Conservation (phyloP, 768 basidiomycete genomes). For the Kwoniella sp. region DNA sequence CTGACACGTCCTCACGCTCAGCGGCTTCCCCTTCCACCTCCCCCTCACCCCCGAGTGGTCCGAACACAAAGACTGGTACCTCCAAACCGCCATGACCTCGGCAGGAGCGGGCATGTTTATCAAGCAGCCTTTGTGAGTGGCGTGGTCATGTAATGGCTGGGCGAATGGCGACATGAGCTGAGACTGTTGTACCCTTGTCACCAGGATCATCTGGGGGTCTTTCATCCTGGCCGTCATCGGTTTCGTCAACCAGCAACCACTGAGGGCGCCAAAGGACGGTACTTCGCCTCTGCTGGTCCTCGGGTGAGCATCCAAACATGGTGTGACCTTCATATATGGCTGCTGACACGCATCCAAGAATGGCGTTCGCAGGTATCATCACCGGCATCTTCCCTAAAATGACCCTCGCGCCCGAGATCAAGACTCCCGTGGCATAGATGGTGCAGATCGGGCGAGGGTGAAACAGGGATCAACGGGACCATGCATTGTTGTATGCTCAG, state of each 20-base stretch:
- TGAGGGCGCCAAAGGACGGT: slow-evolving; percentile 30
- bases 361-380: slow-evolving; percentile 37
- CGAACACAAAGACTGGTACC: slow-evolving; percentile 30
- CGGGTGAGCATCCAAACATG: slow-evolving; percentile 21
- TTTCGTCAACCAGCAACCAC: slow-evolving; percentile 29
- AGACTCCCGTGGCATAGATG: not conserved
- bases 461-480: not conserved
- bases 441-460: too few relatives aligned
- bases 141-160: not conserved
- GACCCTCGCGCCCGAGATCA: slow-evolving; percentile 22
- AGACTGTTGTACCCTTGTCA: slow-evolving; percentile 1
- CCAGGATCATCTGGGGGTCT: slow-evolving; percentile 36
- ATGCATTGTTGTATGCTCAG: too few relatives aligned
- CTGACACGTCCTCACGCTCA: not conserved
- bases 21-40: slow-evolving; percentile 34
- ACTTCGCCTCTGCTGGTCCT: slow-evolving; percentile 28
- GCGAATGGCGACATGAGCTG: not conserved
- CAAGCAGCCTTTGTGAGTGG: slow-evolving; percentile 40
- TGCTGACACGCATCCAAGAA: slow-evolving; percentile 7
- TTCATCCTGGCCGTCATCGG: slow-evolving; percentile 28
- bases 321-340: too few relatives aligned
- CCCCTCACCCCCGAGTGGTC: slow-evolving; percentile 36
- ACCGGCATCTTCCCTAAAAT: slow-evolving; percentile 28
- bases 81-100: slow-evolving; percentile 32
- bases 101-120: slow-evolving; percentile 45